These are phyloP conservation scores for Pythium dissotocum DNA, from an alignment of 352 stramenopile species.

Conservation along the genomic window DNA sequence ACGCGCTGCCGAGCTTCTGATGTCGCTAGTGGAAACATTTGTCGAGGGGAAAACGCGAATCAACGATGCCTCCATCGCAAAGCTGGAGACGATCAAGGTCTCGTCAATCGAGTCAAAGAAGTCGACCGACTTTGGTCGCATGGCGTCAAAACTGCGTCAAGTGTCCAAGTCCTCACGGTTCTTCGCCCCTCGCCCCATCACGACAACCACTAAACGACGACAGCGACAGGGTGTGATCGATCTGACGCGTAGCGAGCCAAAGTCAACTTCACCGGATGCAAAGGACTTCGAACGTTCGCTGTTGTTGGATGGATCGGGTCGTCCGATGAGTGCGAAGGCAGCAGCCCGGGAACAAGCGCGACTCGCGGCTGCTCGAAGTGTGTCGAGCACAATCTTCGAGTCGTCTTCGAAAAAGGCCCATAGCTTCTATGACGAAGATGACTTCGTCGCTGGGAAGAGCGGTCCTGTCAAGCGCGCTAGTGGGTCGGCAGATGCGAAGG, in stretches of 20 bases:
- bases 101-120: slow-evolving; percentile 58
- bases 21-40: slow-evolving; percentile 59
- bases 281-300: slow-evolving; percentile 2
- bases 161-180: slow-evolving; percentile 52
- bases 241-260: background rate
- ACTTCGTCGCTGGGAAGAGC: slow-evolving; percentile 36
- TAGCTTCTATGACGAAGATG: slow-evolving; percentile 75
- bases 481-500: slow-evolving; percentile 12
- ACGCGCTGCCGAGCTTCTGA: slow-evolving; percentile 66
- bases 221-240: slow-evolving; percentile 1
- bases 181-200: slow-evolving; percentile 45
- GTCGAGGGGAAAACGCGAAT: slow-evolving; percentile 50
- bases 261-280: background rate
- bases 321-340: slow-evolving; percentile 63
- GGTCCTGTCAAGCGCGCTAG: slow-evolving; percentile 10
- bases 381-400: slow-evolving; percentile 38
- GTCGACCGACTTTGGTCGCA: slow-evolving; percentile 65
- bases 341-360: slow-evolving; percentile 50
- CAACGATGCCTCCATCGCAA: slow-evolving; percentile 44
- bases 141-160: slow-evolving; percentile 69
- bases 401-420: slow-evolving; percentile 61
- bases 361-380: slow-evolving; percentile 43
- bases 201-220: slow-evolving; percentile 1
- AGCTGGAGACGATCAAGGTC: slow-evolving; percentile 56
- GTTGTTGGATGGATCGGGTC: slow-evolving; percentile 7